Conservation (phyloP, 192 early-diverging fungal genomes). For the Entomortierella lignicola region DNA sequence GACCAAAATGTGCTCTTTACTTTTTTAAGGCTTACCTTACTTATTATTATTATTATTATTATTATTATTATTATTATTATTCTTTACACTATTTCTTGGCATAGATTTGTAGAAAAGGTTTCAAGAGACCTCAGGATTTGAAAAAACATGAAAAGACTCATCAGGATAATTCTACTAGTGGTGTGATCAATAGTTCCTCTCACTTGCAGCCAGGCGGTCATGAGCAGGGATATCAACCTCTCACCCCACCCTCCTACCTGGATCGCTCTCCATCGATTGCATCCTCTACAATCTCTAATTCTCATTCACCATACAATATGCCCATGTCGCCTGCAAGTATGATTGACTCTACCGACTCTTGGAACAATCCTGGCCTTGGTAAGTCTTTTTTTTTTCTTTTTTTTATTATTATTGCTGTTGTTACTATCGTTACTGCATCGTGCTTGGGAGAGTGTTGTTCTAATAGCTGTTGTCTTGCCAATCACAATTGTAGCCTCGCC, state of each 20-base stretch:
- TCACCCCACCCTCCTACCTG: constrained; percentile 35
- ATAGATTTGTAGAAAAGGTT: constrained; percentile 82
- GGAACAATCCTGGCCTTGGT: constrained; percentile 44
- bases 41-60: neutral
- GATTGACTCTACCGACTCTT: constrained; percentile 33
- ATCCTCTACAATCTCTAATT: constrained; percentile 31
- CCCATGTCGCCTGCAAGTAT: constrained; percentile 50
- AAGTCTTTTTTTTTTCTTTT: constrained; percentile 10
- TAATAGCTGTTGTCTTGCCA: constrained; percentile 1
- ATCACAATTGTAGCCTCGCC: constrained; percentile 31
- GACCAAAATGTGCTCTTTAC: no score
- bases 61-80: neutral
- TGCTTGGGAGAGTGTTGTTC: neutral
- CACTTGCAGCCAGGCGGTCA: constrained; percentile 14
- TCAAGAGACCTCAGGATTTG: constrained; percentile 95
- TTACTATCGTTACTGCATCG: neutral
- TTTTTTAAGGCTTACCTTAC: neutral
- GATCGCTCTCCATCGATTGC: constrained; percentile 50
- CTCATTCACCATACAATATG: constrained; percentile 35
- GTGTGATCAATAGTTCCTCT: neutral
- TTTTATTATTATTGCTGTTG: neutral
- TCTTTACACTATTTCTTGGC: constrained; percentile 14
- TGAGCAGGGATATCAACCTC: constrained; percentile 35
- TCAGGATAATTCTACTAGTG: constrained; percentile 19
- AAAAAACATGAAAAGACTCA: constrained; percentile 95